Evolutionary conservation across 352 stramenopile species (phyloP).

Genomic region (Phytophthora pinifolia): DNA sequence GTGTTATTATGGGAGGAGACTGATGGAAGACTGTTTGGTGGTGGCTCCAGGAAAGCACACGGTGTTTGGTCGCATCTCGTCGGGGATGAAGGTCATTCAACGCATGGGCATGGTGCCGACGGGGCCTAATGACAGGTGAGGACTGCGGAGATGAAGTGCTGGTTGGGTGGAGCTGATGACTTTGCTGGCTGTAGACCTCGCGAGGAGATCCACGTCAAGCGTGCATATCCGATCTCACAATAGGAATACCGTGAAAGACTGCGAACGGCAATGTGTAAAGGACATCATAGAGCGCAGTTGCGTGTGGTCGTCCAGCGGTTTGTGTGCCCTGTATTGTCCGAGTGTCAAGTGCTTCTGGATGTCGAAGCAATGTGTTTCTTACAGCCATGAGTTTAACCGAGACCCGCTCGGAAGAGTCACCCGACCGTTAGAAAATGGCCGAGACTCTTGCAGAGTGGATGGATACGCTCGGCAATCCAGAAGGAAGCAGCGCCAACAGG

Average conservation of each 20-base stretch:
- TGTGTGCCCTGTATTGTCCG: background rate
- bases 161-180: background rate
- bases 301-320: background rate
- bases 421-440: conserved; percentile 18
- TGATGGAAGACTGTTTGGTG: conserved; percentile 14
- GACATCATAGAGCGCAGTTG: conserved; percentile 16
- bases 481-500: background rate
- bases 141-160: too few relatives aligned
- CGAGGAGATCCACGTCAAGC: conserved; percentile 77
- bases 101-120: conserved; percentile 90
- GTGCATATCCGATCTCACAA: conserved; percentile 63
- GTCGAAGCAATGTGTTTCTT: too few relatives aligned
- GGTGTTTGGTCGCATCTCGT: conserved; percentile 91
- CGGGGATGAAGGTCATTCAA: conserved; percentile 94
- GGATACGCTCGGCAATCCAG: conserved; percentile 2
- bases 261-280: conserved; percentile 7
- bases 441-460: conserved; percentile 18
- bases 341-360: background rate
- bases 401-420: conserved; percentile 25
- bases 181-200: conserved; percentile 46
- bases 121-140: conserved; percentile 81
- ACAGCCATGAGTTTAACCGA: background rate
- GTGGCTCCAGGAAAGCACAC: conserved; percentile 86
- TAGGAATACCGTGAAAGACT: conserved; percentile 12
- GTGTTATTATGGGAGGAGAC: background rate